Evolutionary conservation across 257 asterid species (phyloP).

Genomic region (Nicotiana paniculata): DNA sequence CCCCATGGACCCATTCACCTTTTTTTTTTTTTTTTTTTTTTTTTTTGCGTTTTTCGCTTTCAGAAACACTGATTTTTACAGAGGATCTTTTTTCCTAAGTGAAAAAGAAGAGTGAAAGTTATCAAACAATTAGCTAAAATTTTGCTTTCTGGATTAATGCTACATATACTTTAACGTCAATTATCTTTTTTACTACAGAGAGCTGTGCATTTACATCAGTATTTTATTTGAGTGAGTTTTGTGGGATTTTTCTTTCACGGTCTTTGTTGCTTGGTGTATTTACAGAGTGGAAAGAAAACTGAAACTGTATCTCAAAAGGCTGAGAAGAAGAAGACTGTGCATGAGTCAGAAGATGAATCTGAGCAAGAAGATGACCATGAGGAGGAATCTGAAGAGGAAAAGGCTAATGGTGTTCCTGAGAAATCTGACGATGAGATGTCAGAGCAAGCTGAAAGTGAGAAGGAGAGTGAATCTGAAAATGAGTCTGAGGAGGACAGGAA

Average conservation of each 20-base stretch:
- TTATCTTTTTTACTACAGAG: not conserved
- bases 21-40: no score
- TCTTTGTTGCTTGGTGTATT: slow-evolving; percentile 10
- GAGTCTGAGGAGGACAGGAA: slow-evolving; percentile 40
- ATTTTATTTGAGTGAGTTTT: not conserved
- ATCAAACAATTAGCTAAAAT: not conserved
- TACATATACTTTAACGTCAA: not conserved
- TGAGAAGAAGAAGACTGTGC: slow-evolving; percentile 33
- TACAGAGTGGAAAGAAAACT: slow-evolving; percentile 44
- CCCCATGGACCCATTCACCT: no score
- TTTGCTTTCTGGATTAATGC: not conserved
- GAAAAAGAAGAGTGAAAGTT: not conserved
- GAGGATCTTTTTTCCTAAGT: not conserved
- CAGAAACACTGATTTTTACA: not conserved
- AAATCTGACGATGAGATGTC: slow-evolving; percentile 66
- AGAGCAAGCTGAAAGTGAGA: slow-evolving; percentile 55
- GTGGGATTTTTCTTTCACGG: not conserved
- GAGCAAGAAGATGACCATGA: slow-evolving; percentile 44
- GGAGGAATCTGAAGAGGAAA: slow-evolving; percentile 31
- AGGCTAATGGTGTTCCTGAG: slow-evolving; percentile 43
- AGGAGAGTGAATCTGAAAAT: slow-evolving; percentile 43
- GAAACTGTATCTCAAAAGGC: slow-evolving; percentile 40
- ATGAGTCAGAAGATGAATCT: slow-evolving; percentile 56
- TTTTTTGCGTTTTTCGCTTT: no score
- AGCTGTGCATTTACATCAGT: not conserved